Evolutionary conservation across 1,284 basidiomycete species (phyloP).

Genomic region (Fomes fomentarius): DNA sequence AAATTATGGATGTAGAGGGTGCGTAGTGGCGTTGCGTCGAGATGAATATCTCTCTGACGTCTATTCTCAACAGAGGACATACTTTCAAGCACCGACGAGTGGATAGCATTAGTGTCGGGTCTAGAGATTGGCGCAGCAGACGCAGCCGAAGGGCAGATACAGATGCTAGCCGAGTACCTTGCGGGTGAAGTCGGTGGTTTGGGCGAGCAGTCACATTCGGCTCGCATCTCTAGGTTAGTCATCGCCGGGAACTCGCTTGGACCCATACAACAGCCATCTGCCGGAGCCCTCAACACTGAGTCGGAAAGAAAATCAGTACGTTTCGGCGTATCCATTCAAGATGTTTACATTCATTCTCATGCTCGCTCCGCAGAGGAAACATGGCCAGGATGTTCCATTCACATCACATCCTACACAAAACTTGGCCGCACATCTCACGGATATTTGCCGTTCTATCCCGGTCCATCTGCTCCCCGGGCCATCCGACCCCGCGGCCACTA

Average conservation of each 20-base stretch:
- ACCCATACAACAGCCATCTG: constrained; percentile 39
- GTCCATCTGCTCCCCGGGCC: constrained; percentile 87
- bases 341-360: too few species aligned
- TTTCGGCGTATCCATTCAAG: not conserved
- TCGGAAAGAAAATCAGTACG: constrained; percentile 64
- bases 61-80: not conserved
- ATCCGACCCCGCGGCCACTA: constrained; percentile 84
- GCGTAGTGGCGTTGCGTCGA: constrained; percentile 19
- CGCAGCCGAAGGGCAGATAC: constrained; percentile 73
- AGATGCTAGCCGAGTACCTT: constrained; percentile 88
- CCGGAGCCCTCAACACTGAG: constrained; percentile 38
- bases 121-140: constrained; percentile 67
- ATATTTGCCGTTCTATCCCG: constrained; percentile 73
- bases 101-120: constrained; percentile 87
- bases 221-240: constrained; percentile 80
- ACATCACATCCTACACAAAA: constrained; percentile 75
- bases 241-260: constrained; percentile 88
- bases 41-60: not conserved
- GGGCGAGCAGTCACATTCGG: constrained; percentile 65
- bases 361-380: constrained; percentile 48
- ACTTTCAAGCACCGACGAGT: constrained; percentile 51
- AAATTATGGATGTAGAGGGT: constrained; percentile 48
- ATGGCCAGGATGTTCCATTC: constrained; percentile 65
- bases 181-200: constrained; percentile 80
- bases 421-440: constrained; percentile 74